These are phyloP conservation scores for Axilococcus clingmanii DNA, from an alignment of 139 green algal species.

Conservation along the genomic window DNA sequence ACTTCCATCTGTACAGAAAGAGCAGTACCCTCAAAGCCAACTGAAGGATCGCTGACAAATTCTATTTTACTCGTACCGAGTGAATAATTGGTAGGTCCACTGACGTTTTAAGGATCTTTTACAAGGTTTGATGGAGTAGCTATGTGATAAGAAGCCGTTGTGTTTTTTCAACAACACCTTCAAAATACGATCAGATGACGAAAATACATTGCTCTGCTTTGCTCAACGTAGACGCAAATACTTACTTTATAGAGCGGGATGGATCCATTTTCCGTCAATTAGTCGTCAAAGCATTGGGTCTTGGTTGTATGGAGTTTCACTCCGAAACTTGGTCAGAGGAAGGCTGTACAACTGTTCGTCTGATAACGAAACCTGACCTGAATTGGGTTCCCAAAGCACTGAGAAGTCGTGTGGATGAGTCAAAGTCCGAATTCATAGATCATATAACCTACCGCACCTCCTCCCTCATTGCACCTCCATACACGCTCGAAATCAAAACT, in stretches of 20 bases:
- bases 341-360: slow-evolving; percentile 10
- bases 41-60: too few species aligned
- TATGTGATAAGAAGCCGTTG: too few species aligned
- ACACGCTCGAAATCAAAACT: slow-evolving; percentile 18
- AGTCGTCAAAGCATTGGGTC: slow-evolving; percentile 9
- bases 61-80: too few species aligned
- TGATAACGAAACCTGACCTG: slow-evolving; percentile 35
- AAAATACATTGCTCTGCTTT: too few species aligned
- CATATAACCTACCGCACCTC: slow-evolving; percentile 17
- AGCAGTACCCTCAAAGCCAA: too few species aligned
- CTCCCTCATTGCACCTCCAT: slow-evolving; percentile 14
- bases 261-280: slow-evolving; percentile 19
- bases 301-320: background rate
- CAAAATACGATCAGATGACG: too few species aligned
- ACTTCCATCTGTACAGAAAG: too few species aligned
- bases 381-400: slow-evolving; percentile 18
- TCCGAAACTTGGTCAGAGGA: slow-evolving; percentile 15
- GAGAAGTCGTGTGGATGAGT: background rate
- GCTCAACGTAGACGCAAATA: background rate
- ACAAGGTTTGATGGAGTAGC: too few species aligned
- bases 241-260: slow-evolving; percentile 28
- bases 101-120: too few species aligned
- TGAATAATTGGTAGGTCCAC: too few species aligned
- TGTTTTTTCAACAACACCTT: too few species aligned
- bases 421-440: slow-evolving; percentile 11